Base-by-base conservation (phyloP, 176 grass and related monocot species). In the Saccharum spontaneum region DNA sequence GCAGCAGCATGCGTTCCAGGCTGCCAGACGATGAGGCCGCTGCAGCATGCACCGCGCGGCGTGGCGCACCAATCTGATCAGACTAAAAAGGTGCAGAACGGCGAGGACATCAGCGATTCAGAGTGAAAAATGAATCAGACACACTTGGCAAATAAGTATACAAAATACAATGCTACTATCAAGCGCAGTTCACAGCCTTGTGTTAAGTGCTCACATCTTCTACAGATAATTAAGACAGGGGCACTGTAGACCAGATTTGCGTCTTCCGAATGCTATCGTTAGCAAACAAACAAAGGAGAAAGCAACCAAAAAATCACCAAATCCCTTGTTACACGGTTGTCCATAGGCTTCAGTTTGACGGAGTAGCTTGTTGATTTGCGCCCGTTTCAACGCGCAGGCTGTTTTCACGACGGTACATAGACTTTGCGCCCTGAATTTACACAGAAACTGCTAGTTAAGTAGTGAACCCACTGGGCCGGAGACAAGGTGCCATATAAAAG, bases 341-440 rank as follows among this genome's bases (percentile, higher is more conserved):
- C 33, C 22, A 10, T 15, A 49, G 37, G 26, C 69, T 79, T 90
- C 79, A 91, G 11, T 54, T 46, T 7, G 83, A 80, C 10, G 64
- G 63, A 24, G 76, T 65, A 8, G 80, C 89, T 15, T 83, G 57
- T 52, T 45, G 20, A 28, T 46, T 12, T 39, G 78, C 73, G 59
- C 6, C 37, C 68, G 64, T 89, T 54, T 96, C 97, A 4, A 96
- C 88, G 2, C 91, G 93, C 31, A 99, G 91, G 76, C 97, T 99
- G 79, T 94, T 99, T 69, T 96, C 97, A 76, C 97, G 92, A 2
- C 41, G 86, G 83, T 98, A 98, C 1, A 85, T 37, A 50, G 73
- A 69, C 79, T 98, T 86, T 24, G 88, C 88, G 67, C 97, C 97
- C 97, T 98, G 80, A 52, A 82, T 68, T 90, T 73, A 83, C 67